phyloP scores from a whole-genome alignment of 371 early-diverging fungal genomes.

The Mortierella sp. region DNA sequence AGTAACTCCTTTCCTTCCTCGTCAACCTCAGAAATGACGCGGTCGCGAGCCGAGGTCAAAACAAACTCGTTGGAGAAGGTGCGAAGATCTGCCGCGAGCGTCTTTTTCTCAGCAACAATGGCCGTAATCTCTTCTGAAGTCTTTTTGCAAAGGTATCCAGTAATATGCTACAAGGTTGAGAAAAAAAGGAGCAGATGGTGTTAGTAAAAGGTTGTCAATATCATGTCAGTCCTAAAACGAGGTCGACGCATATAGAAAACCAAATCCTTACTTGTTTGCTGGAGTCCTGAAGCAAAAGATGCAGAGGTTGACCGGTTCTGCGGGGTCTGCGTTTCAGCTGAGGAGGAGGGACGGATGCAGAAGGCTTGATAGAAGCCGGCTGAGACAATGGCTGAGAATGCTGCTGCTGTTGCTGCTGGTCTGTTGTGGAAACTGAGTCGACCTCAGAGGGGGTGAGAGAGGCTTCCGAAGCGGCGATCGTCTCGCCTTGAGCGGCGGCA shows the following conservation, averaged over 20 bases:
- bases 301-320: constrained; percentile 57
- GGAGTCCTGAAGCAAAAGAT: constrained; percentile 57
- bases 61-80: constrained; percentile 59
- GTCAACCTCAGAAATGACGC: constrained; percentile 57
- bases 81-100: constrained; percentile 56
- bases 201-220: neutral
- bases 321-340: constrained; percentile 46
- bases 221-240: neutral
- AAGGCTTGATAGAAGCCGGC: constrained; percentile 8
- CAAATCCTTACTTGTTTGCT: constrained; percentile 49
- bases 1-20: constrained; percentile 59
- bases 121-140: constrained; percentile 57
- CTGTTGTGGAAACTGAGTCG: neutral
- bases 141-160: constrained; percentile 58
- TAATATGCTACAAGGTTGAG: constrained; percentile 51
- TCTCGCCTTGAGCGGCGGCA: constrained; percentile 1
- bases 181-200: neutral
- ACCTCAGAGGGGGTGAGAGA: constrained; percentile 16
- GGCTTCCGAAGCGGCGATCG: neutral
- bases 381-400: neutral
- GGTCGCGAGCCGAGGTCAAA: constrained; percentile 56
- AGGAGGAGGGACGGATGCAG: constrained; percentile 15
- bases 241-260: neutral
- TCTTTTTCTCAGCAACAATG: constrained; percentile 54
- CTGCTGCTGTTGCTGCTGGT: neutral